Evolutionary conservation across 2,329 filamentous ascomycete genomes (phyloP).

Genomic region (Blastomyces emzantsi): DNA sequence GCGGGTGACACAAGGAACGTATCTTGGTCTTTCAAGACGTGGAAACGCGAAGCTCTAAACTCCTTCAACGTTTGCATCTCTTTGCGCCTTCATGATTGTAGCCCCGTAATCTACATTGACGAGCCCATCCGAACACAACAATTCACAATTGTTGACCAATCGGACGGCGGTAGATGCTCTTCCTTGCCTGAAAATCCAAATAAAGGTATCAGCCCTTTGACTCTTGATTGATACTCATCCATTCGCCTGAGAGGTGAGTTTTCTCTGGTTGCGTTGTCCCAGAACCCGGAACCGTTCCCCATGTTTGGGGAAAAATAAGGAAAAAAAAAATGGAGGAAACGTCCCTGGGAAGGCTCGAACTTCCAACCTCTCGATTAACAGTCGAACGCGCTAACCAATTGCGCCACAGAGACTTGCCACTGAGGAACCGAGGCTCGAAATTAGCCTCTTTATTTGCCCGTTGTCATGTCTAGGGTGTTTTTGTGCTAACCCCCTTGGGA

Average conservation of each 20-base stretch:
- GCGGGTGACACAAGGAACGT: background rate
- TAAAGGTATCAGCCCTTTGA: background rate
- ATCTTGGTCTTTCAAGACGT: background rate
- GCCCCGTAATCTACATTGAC: background rate
- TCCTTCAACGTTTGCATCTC: background rate
- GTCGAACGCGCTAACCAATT: slow-evolving; percentile 14
- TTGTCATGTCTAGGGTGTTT: too few relatives aligned
- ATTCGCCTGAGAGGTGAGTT: background rate
- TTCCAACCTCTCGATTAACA: slow-evolving; percentile 28
- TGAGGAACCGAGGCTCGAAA: background rate
- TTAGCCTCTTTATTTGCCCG: background rate
- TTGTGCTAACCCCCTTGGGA: background rate
- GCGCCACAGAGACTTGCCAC: slow-evolving; percentile 9
- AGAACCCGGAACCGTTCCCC: background rate
- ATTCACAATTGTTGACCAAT: background rate
- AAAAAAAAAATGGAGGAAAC: slow-evolving; percentile 11
- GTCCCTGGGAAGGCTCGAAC: slow-evolving; percentile 36
- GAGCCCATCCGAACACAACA: background rate
- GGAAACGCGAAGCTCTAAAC: background rate
- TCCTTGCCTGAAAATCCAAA: background rate
- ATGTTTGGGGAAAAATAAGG: background rate
- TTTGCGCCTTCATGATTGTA: background rate
- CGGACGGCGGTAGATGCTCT: too few relatives aligned
- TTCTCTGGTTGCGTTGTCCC: background rate
- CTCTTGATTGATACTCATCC: background rate